Evolutionary conservation across 2,329 filamentous ascomycete species (phyloP), one percentile per base, ranked within the genome.

Genomic region (Penicillium sp.): DNA sequence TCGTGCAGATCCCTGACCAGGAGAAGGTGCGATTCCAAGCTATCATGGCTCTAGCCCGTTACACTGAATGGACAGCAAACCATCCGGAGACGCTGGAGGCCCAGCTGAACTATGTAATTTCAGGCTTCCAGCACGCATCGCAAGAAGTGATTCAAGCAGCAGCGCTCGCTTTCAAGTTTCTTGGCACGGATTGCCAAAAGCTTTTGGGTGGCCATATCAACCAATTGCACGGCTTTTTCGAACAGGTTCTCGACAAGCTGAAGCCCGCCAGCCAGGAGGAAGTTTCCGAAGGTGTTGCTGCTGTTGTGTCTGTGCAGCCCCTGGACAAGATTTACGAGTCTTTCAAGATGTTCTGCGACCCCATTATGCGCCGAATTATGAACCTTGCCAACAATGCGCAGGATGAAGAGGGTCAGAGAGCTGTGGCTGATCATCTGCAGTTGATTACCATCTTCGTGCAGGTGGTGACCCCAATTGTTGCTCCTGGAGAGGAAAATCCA

Each of bases 11-110:
- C 44, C 92, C 92, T 0, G 82, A 85, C 56, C 92, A 98, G 56
- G 87, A 96, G 66, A 98, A 96, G 70, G 77, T 98, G n/a, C 86
- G 89, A 6, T 98, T 98, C 66, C 90, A 94, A 46, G 90, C 90
- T 4, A 95, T 96, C 56, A 95, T 98, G 88, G 89, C 93, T 2
- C 76, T 98, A 14, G 92, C 88, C 25, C 79, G 92, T 45, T 98
- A 98, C 60, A 98, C 93, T 0, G 90, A 96, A 64, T 98, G 92
- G 92, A 98, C 93, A 0, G 80, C 92, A 4, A 81, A 87, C 32
- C 92, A 98, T 57, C 86, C 90, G 0, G 87, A 95, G 41, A 94
- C 90, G 30, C 73, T 98, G 6, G 85, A 95, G 63, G 76, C 85
- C 6, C 92, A 98, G 64, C 85, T 98, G 59, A 88, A 87, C 56